phyloP scores from a whole-genome alignment of 345 rosid genomes.

The Murraya paniculata region DNA sequence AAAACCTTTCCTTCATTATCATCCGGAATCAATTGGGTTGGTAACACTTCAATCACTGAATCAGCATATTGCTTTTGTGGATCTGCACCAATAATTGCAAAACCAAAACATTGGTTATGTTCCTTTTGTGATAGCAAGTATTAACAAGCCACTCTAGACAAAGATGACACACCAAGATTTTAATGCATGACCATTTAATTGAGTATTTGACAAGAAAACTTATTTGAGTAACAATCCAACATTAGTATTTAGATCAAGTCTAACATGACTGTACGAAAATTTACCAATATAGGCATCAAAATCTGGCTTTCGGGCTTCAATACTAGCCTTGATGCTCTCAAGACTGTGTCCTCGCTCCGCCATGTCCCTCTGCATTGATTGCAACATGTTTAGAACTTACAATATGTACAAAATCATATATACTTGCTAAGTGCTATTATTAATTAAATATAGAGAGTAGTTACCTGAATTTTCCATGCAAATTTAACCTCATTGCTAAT shows the following conservation, averaged over 20 bases:
- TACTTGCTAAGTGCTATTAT: neutral
- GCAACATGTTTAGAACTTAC: neutral
- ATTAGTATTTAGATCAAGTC: neutral
- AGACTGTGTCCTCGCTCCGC: slow-evolving; percentile 99
- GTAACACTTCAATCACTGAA: slow-evolving; percentile 91
- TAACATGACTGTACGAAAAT: neutral
- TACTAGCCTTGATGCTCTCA: slow-evolving; percentile 97
- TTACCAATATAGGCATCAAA: slow-evolving; percentile 94
- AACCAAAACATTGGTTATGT: neutral
- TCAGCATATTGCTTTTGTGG: slow-evolving; percentile 96
- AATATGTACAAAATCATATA: neutral
- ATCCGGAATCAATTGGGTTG: slow-evolving; percentile 78
- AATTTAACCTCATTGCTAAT: slow-evolving; percentile 96
- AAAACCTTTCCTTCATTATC: slow-evolving; percentile 93
- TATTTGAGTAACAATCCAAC: neutral
- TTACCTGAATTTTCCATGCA: slow-evolving; percentile 86
- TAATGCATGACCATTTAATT: neutral
- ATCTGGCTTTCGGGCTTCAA: slow-evolving; percentile 93
- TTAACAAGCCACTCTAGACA: neutral
- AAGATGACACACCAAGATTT: no score
- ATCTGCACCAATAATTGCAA: slow-evolving; percentile 42
- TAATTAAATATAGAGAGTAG: neutral
- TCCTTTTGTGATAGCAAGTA: neutral
- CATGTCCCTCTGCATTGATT: slow-evolving; percentile 80
- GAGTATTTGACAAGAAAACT: neutral